phyloP scores from a whole-genome alignment of 768 basidiomycete genomes.

The Podaxis sp. region DNA sequence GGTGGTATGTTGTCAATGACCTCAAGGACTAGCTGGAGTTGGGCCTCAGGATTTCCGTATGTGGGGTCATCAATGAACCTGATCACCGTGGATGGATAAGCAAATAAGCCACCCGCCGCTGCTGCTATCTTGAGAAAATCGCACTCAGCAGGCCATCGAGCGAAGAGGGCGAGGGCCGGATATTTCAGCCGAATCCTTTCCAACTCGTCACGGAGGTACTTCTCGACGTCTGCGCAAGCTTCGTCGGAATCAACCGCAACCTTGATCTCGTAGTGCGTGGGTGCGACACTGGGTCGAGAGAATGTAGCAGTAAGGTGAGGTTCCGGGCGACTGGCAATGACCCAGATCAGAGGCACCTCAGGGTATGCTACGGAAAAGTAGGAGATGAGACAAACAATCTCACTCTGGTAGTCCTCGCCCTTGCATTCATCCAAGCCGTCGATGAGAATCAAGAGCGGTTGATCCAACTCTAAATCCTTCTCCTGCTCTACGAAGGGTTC shows the following conservation, averaged over 20 bases:
- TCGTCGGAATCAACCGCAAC: slow-evolving; percentile 13
- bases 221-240: slow-evolving; percentile 19
- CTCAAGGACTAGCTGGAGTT: not conserved
- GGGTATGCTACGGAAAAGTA: not conserved
- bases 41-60: not conserved
- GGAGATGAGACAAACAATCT: slow-evolving; percentile 17
- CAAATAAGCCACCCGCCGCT: slow-evolving; percentile 25
- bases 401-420: slow-evolving; percentile 14
- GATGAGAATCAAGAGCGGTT: slow-evolving; percentile 16
- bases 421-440: slow-evolving; percentile 30
- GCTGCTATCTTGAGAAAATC: slow-evolving; percentile 17
- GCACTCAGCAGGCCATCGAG: slow-evolving; percentile 20
- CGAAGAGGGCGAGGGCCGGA: no score
- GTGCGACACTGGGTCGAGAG: not conserved
- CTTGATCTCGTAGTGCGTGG: not conserved
- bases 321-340: slow-evolving; percentile 29
- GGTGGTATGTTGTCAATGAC: not conserved
- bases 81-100: slow-evolving; percentile 24
- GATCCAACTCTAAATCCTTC: not conserved
- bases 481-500: slow-evolving; percentile 10
- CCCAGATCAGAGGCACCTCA: slow-evolving; percentile 20
- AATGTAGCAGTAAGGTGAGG: slow-evolving; percentile 19
- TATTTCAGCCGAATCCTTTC: slow-evolving; percentile 13
- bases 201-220: slow-evolving; percentile 18
- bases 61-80: slow-evolving; percentile 21